A percentile compares a stretch with the other conserved stretches of the same genome.
phyloP scores from a whole-genome alignment of 768 basidiomycete species.

The Phlegmacium glaucopus region DNA sequence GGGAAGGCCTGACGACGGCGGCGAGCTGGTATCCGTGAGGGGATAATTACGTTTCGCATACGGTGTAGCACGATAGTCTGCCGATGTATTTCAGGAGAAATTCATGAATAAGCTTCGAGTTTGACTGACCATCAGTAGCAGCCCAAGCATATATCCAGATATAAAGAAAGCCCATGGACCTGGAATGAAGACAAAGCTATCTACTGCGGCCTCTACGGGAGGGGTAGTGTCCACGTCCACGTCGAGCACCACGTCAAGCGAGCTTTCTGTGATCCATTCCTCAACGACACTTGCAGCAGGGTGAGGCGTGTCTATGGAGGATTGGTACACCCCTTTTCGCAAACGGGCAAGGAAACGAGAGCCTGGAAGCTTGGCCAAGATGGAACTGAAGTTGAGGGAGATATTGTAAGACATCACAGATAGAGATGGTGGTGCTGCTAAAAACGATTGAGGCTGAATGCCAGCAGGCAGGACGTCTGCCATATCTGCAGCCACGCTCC shows the following conservation, averaged over 20 bases:
- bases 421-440: conserved; percentile 3
- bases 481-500: conserved; percentile 7
- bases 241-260: no score
- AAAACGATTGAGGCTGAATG: not conserved
- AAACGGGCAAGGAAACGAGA: conserved; percentile 17
- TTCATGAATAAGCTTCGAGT: not conserved
- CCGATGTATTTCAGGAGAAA: not conserved
- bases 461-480: conserved; percentile 2
- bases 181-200: conserved; percentile 32
- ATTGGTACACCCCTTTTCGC: conserved; percentile 10
- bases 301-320: conserved; percentile 7
- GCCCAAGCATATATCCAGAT: conserved; percentile 66
- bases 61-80: conserved; percentile 71
- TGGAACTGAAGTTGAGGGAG: conserved; percentile 45
- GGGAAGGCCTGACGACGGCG: conserved; percentile 24
- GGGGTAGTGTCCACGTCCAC: not conserved
- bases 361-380: conserved; percentile 33
- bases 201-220: not conserved
- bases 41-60: conserved; percentile 76
- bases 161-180: conserved; percentile 73
- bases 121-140: conserved; percentile 58
- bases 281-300: conserved; percentile 11
- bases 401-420: conserved; percentile 26
- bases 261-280: conserved; percentile 6
- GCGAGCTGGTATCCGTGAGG: conserved; percentile 41